Percentiles rank a stretch among this genome's conserved stretches.
Evolutionary conservation across 2,329 filamentous ascomycete species (phyloP).

Genomic region (Fusarium beomiforme): DNA sequence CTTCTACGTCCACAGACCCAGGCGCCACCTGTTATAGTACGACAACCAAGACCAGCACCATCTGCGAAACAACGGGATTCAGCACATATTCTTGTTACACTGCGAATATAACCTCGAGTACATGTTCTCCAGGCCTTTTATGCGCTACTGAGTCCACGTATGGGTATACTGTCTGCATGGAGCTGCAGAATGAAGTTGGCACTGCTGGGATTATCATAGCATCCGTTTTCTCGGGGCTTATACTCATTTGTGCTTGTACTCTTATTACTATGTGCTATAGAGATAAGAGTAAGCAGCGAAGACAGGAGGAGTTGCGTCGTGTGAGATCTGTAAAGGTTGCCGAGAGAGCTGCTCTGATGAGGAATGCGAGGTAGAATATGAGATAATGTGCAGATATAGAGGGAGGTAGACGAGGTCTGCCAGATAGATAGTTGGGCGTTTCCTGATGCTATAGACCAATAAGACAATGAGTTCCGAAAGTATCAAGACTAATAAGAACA

Average conservation of each 20-base stretch:
- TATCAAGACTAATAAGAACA: accelerated
- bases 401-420: accelerated
- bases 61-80: neutral
- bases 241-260: neutral
- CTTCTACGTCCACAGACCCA: neutral
- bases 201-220: neutral
- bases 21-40: neutral
- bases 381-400: accelerated
- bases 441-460: neutral
- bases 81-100: neutral
- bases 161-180: neutral
- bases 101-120: neutral
- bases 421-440: neutral
- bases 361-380: neutral
- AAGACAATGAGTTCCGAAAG: accelerated
- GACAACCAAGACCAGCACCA: neutral
- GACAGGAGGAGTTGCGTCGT: neutral
- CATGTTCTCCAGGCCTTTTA: neutral
- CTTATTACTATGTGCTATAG: neutral
- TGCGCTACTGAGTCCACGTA: neutral
- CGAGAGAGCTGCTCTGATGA: neutral
- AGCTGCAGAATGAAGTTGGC: neutral
- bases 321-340: neutral
- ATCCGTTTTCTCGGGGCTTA: neutral
- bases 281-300: neutral